A percentile compares a stretch with the other conserved stretches of the same genome.
These are phyloP conservation scores for Albizia julibrissin DNA, from an alignment of 306 rosid species.

Conservation along the genomic window DNA sequence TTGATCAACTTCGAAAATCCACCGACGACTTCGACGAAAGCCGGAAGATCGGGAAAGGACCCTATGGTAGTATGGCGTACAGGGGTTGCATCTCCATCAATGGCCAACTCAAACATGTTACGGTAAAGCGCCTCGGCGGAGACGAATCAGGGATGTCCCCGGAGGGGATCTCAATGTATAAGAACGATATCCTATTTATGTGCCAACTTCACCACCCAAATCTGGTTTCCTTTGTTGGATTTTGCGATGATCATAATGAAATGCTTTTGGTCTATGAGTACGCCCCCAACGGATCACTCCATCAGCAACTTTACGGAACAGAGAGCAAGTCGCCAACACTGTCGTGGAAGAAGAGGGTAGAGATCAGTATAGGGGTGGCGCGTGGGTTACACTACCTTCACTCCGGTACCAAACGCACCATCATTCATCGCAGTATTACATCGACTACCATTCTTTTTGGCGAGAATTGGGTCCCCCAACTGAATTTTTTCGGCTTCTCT, in stretches of 20 bases:
- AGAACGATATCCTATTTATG: neutral
- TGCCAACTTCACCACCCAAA: neutral
- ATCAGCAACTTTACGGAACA: neutral
- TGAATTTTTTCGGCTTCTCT: neutral
- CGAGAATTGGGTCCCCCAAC: neutral
- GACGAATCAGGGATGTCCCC: neutral
- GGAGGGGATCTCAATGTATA: neutral
- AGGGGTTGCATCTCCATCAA: neutral
- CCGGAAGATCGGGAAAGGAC: neutral
- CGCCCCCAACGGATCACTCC: neutral
- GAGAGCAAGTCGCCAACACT: neutral
- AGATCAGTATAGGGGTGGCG: slow-evolving; percentile 3
- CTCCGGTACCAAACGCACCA: slow-evolving; percentile 20
- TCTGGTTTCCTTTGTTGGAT: neutral
- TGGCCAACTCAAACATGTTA: neutral
- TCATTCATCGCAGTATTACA: slow-evolving; percentile 4
- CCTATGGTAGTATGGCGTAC: neutral
- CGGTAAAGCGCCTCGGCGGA: neutral
- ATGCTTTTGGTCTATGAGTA: neutral
- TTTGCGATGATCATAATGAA: neutral
- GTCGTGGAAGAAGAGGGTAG: slow-evolving; percentile 12
- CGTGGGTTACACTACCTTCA: slow-evolving; percentile 39
- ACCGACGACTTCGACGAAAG: neutral
- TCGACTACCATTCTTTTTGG: neutral
- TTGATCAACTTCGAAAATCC: neutral